These are phyloP conservation scores for Aspergillus jensenii DNA, from an alignment of 2,329 filamentous ascomycete species.

Conservation along the genomic window DNA sequence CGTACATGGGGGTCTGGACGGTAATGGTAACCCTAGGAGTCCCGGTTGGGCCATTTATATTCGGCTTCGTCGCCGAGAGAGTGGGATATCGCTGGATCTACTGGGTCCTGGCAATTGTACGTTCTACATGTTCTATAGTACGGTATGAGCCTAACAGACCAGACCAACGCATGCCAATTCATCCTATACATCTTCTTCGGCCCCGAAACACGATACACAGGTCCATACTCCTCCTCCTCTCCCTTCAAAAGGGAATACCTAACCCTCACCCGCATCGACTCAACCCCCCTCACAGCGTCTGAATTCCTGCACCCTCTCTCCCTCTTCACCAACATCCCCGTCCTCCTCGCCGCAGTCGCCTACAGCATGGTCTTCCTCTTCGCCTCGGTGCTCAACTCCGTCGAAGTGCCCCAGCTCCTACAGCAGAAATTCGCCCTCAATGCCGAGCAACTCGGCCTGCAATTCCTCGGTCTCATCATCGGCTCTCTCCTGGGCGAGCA, in stretches of 20 bases:
- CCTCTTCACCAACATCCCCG: slow-evolving; percentile 47
- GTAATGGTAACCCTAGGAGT: slow-evolving; percentile 3
- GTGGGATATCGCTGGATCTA: slow-evolving; percentile 22
- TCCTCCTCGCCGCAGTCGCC: slow-evolving; percentile 53
- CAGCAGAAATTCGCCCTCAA: slow-evolving; percentile 57
- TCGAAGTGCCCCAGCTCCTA: slow-evolving; percentile 62
- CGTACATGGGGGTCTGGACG: slow-evolving; percentile 59
- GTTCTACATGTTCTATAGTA: neutral
- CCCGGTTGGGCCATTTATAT: slow-evolving; percentile 21
- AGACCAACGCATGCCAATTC: slow-evolving; percentile 59
- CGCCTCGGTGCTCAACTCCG: slow-evolving; percentile 53
- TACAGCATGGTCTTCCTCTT: slow-evolving; percentile 62
- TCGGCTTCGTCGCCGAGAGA: slow-evolving; percentile 2
- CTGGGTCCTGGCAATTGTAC: slow-evolving; percentile 56
- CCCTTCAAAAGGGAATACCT: slow-evolving; percentile 40
- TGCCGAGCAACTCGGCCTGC: slow-evolving; percentile 58
- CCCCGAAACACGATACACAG: slow-evolving; percentile 55
- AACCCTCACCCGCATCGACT: slow-evolving; percentile 52
- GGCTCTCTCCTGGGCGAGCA: slow-evolving; percentile 62
- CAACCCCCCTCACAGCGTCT: slow-evolving; percentile 45
- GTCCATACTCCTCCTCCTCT: neutral
- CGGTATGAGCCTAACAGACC: neutral
- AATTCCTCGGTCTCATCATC: slow-evolving; percentile 59
- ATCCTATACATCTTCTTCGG: slow-evolving; percentile 58
- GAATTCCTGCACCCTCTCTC: slow-evolving; percentile 56